Conservation (phyloP, 306 rosid species). For the Quercus mongolica region DNA sequence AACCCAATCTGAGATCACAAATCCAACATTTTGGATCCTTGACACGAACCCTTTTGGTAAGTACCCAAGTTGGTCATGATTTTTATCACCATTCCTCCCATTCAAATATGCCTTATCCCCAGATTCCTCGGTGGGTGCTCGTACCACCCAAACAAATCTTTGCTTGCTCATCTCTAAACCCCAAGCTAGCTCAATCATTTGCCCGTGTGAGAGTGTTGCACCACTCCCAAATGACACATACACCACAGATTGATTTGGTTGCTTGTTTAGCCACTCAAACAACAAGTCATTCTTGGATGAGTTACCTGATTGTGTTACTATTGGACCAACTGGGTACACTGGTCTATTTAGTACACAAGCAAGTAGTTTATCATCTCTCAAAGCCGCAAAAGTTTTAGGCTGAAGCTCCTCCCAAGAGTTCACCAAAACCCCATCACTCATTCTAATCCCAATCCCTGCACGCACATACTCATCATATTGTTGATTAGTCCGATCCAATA, state of each 20-base stretch:
- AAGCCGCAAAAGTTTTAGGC: constrained; percentile 2
- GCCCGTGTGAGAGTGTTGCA: constrained; percentile 42
- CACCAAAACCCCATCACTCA: constrained; percentile 46
- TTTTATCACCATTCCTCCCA: neutral
- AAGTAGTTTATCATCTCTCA: constrained; percentile 11
- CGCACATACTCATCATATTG: constrained; percentile 16
- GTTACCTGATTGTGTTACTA: constrained; percentile 7
- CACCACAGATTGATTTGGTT: constrained; percentile 44
- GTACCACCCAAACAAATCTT: constrained; percentile 71
- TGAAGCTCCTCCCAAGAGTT: constrained; percentile 62
- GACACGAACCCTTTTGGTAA: constrained; percentile 46
- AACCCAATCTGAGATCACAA: constrained; percentile 34
- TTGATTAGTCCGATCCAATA: constrained; percentile 24
- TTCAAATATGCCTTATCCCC: constrained; percentile 21
- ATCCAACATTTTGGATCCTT: constrained; percentile 26
- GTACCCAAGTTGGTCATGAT: neutral
- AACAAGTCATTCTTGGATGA: neutral
- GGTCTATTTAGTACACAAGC: constrained; percentile 26
- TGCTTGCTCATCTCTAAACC: constrained; percentile 59
- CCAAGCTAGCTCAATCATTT: constrained; percentile 48
- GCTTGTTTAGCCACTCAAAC: constrained; percentile 47
- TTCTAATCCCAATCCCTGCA: neutral
- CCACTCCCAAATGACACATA: constrained; percentile 70
- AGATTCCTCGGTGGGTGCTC: constrained; percentile 20
- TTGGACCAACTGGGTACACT: constrained; percentile 49